Evolutionary conservation across 2,329 filamentous ascomycete genomes (phyloP), one percentile per base, ranked within the genome.

Genomic region (Metarhizium sp.): DNA sequence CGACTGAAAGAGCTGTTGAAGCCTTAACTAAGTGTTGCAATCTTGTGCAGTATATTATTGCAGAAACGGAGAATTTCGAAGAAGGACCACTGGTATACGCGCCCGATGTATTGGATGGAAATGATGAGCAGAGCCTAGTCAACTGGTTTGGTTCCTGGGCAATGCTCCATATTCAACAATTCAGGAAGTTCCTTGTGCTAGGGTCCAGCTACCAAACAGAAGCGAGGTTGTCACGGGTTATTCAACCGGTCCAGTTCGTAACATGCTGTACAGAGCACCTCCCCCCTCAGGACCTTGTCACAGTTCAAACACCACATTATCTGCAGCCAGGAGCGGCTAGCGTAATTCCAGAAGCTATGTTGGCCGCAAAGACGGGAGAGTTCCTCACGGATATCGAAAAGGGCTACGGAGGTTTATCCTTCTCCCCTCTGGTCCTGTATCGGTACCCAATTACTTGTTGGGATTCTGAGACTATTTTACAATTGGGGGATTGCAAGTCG

Each of bases 61-160:
- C 53, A 34, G 53, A 50, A 14, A 47, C 58, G 20, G 42, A 53
- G 40, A 58, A 61, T 29, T 60, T 59, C 14, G 52, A 56, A 38
- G 34, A 56, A 30, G 43, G 58, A 25, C 69, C 73, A 3, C 61
- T 84, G 6, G 63, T 78, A 2, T 76, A 74, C 62, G 78, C 77
- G 0, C 74, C 75, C 14, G 61, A 69, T 3, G 65, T 59, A 1
- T 78, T 86, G 49, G 76, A 83, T 55, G 71, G 75, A 0, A 79
- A 80, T 54, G 81, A 86, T 58, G 83, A 86, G 62, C 78, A 84
- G 62, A 82, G 78, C 55, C 68, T 86, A 32, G 75, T 85, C 10
- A 81, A 84, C 58, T 85, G 80, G 78, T 86, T 84, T 63, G 80
- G 78, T 1, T 79, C 73, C 66, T 86, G 82, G 82, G 72, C 80